Conservation (phyloP, 129 eudicot species). For the Deinandra increscens region DNA sequence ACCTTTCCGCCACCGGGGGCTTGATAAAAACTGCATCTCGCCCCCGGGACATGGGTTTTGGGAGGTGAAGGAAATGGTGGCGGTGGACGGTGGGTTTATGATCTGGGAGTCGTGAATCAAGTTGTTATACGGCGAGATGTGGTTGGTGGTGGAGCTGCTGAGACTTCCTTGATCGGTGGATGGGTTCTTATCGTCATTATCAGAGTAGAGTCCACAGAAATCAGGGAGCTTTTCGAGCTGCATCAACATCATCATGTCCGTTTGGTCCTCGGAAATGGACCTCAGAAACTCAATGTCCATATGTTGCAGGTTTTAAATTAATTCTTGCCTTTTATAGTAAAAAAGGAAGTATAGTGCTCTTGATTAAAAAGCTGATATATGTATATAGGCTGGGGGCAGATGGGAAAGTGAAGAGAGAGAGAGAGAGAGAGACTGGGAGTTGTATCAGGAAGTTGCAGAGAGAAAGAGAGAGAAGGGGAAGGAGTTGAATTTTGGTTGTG, state of each 20-base stretch:
- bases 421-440: conserved; percentile 59
- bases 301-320: neutral
- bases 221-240: conserved; percentile 73
- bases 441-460: conserved; percentile 55
- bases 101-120: conserved; percentile 20
- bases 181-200: conserved; percentile 18
- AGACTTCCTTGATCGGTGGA: conserved; percentile 27
- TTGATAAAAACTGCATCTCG: conserved; percentile 36
- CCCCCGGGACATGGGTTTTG: conserved; percentile 12
- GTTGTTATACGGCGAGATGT: conserved; percentile 23
- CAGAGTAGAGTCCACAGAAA: conserved; percentile 36
- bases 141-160: neutral
- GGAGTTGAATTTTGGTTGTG: conserved; percentile 33
- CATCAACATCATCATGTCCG: conserved; percentile 86
- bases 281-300: conserved; percentile 84
- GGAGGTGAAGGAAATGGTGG: conserved; percentile 45
- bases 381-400: conserved; percentile 40
- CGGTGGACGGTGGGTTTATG: conserved; percentile 35
- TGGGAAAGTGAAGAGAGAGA: conserved; percentile 37
- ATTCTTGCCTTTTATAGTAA: conserved; percentile 43
- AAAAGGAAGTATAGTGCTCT: no score
- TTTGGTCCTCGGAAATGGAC: conserved; percentile 67
- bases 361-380: conserved; percentile 25
- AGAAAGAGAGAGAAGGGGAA: conserved; percentile 8
- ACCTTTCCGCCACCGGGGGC: conserved; percentile 33